Conservation (phyloP, 805 yeast species). For the Wickerhamomyces queroliae region DNA sequence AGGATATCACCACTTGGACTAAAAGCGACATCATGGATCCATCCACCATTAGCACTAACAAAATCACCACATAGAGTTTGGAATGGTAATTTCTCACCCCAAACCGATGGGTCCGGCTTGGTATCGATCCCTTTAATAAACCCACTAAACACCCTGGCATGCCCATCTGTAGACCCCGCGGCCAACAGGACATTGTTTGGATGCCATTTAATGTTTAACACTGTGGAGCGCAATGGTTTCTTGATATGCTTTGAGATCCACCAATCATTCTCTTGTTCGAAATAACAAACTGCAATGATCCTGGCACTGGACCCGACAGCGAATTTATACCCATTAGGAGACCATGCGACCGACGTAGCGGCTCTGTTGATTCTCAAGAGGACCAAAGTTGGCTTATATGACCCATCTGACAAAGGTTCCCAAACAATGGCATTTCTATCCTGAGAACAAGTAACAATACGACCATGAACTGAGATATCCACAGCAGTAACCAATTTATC, state of each 20-base stretch:
- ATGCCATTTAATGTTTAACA: constrained; percentile 86
- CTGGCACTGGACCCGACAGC: constrained; percentile 97
- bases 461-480: constrained; percentile 83
- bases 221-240: constrained; percentile 87
- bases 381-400: constrained; percentile 85
- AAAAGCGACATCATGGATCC: constrained; percentile 90
- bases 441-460: constrained; percentile 94
- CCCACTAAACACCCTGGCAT: constrained; percentile 83
- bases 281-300: constrained; percentile 91
- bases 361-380: constrained; percentile 90
- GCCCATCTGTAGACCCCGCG: constrained; percentile 91
- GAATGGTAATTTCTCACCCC: constrained; percentile 97
- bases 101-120: constrained; percentile 72
- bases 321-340: constrained; percentile 90
- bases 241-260: constrained; percentile 98
- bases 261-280: constrained; percentile 96
- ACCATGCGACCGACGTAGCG: constrained; percentile 93
- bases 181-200: constrained; percentile 85
- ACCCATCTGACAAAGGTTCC: constrained; percentile 62
- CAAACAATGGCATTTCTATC: constrained; percentile 97
- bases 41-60: constrained; percentile 66
- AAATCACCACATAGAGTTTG: constrained; percentile 84
- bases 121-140: constrained; percentile 83
- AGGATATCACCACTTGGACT: constrained; percentile 72
- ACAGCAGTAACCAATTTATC: constrained; percentile 94